A percentile compares a stretch with the other conserved stretches of the same genome.
phyloP scores from a whole-genome alignment of 73 alveolate genomes.

The Stentor roeselii region DNA sequence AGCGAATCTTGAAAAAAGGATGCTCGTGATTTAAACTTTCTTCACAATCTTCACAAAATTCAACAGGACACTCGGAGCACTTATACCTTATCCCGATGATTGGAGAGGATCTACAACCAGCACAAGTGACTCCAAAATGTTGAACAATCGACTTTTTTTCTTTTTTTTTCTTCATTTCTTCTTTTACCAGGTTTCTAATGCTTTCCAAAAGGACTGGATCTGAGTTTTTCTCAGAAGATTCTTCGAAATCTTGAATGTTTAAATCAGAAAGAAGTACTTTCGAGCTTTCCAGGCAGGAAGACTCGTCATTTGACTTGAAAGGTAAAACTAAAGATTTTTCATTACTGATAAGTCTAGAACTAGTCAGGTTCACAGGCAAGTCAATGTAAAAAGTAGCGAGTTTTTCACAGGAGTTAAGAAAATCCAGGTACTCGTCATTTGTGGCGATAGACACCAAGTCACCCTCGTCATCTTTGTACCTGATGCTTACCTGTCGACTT shows the following conservation, averaged over 20 bases:
- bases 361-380: not conserved
- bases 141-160: not conserved
- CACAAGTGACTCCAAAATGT: not conserved
- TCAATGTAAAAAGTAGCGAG: not conserved
- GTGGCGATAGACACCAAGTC: not conserved
- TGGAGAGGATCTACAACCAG: not conserved
- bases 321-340: too few species aligned
- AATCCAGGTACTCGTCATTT: not conserved
- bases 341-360: not conserved
- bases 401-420: not conserved
- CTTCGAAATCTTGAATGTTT: not conserved
- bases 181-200: not conserved
- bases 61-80: not conserved
- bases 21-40: not conserved
- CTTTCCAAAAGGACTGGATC: not conserved
- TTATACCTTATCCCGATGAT: slow-evolving; percentile 19
- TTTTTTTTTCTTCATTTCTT: not conserved
- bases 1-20: not conserved
- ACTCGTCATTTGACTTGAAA: not conserved
- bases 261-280: not conserved
- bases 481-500: not conserved
- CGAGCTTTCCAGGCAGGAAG: not conserved
- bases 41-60: slow-evolving; percentile 12
- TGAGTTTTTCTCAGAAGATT: not conserved
- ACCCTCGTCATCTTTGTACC: slow-evolving; percentile 6